Conservation (phyloP, 768 basidiomycete genomes). For the Boletus pseudo-olivaceus region DNA sequence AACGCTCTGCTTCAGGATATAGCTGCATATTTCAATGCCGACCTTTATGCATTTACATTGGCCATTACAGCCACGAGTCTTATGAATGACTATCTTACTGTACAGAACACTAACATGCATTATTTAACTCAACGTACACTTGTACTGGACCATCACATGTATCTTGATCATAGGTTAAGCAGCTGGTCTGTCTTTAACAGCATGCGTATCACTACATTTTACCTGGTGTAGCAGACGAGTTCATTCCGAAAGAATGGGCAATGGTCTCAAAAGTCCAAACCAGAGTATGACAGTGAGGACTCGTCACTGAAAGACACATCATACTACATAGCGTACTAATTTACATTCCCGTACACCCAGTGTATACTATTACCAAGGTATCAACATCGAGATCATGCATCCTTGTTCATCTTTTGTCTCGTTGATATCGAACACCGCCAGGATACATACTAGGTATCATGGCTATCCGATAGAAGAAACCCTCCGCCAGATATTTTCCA, state of each 20-base stretch:
- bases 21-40: not conserved
- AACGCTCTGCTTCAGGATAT: slow-evolving; percentile 19
- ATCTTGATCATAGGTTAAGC: slow-evolving; percentile 1
- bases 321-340: not conserved
- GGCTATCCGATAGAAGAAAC: not conserved
- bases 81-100: slow-evolving; percentile 14
- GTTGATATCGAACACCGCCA: not conserved
- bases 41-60: slow-evolving; percentile 7
- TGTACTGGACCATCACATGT: slow-evolving; percentile 15
- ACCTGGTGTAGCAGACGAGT: not conserved
- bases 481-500: not conserved
- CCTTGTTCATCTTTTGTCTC: not conserved
- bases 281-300: not conserved
- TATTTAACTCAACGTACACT: slow-evolving; percentile 18
- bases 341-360: not conserved
- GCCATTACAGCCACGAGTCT: slow-evolving; percentile 8
- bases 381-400: not conserved
- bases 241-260: not conserved
- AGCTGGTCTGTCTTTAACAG: slow-evolving; percentile 19
- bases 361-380: too few species aligned
- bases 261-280: not conserved
- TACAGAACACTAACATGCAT: slow-evolving; percentile 7
- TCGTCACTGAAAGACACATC: too few species aligned
- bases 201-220: not conserved
- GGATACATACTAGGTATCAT: not conserved